These are phyloP conservation scores for Zasmidium citrigriseum DNA, from an alignment of 2,329 filamentous ascomycete genomes.

Conservation along the genomic window DNA sequence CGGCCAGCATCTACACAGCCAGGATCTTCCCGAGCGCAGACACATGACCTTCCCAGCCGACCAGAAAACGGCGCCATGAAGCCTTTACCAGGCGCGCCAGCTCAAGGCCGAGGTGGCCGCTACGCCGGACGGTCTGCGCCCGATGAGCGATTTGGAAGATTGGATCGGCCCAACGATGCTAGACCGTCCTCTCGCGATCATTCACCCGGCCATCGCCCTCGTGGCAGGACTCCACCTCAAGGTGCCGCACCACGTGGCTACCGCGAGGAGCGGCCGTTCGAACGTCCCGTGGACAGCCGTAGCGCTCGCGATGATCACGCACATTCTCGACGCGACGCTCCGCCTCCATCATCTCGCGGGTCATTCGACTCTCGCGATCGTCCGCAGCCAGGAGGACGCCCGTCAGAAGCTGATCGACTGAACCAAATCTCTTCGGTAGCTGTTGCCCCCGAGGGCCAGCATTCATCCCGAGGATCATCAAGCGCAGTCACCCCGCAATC, in stretches of 20 bases:
- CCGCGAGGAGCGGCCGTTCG: constrained; percentile 23
- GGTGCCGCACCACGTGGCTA: constrained; percentile 13
- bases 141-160: constrained; percentile 45
- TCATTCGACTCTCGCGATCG: constrained; percentile 17
- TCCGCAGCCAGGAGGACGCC: constrained; percentile 7
- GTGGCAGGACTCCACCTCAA: constrained; percentile 40
- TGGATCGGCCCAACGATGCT: constrained; percentile 44
- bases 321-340: constrained; percentile 17
- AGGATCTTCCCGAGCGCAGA: constrained; percentile 23
- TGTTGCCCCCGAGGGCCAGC: constrained; percentile 15
- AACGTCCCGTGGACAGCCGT: constrained; percentile 16
- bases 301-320: constrained; percentile 19
- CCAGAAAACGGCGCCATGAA: constrained; percentile 19
- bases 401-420: constrained; percentile 19
- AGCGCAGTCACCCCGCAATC: constrained; percentile 5
- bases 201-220: constrained; percentile 39
- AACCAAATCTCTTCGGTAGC: constrained; percentile 19
- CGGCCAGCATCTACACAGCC: constrained; percentile 32
- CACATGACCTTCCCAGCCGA: constrained; percentile 49
- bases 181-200: constrained; percentile 39
- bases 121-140: constrained; percentile 29
- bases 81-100: constrained; percentile 12
- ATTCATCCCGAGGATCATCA: constrained; percentile 6
- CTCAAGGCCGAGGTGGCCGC: constrained; percentile 16
- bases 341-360: constrained; percentile 12